These are phyloP conservation scores for Ogataea nonfermentans DNA, from an alignment of 805 yeast species.

Conservation along the genomic window DNA sequence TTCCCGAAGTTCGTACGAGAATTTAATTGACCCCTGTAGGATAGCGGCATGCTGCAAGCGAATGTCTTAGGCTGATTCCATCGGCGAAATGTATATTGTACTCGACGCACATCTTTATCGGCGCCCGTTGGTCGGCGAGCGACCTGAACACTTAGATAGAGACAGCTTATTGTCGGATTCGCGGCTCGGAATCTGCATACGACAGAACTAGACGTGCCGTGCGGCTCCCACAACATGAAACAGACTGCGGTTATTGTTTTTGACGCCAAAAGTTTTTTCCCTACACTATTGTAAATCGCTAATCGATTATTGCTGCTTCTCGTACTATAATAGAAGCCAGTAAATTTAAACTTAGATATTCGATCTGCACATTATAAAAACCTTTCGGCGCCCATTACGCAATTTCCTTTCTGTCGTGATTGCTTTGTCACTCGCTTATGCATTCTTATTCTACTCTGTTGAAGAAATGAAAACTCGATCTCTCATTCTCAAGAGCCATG, in stretches of 20 bases:
- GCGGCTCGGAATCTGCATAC: no score
- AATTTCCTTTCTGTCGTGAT: slow-evolving; percentile 2
- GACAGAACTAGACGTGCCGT: background rate
- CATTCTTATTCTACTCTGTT: background rate
- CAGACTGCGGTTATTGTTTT: slow-evolving; percentile 3
- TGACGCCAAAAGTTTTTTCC: slow-evolving; percentile 5
- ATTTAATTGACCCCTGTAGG: no score
- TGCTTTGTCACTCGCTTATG: background rate
- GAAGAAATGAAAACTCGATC: slow-evolving; percentile 45
- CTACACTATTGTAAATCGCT: slow-evolving; percentile 10
- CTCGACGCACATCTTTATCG: no score
- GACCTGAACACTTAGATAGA: no score
- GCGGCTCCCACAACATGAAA: slow-evolving; percentile 7
- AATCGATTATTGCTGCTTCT: slow-evolving; percentile 8
- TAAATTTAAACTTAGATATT: background rate
- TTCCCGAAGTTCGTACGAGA: no score
- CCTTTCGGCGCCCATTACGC: slow-evolving; percentile 2
- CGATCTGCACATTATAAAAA: slow-evolving; percentile 4
- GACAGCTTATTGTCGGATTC: no score
- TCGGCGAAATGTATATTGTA: no score
- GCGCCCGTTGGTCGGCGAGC: no score
- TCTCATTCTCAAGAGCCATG: slow-evolving; percentile 14
- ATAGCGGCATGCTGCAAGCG: no score
- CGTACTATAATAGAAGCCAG: slow-evolving; percentile 3
- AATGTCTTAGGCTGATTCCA: no score